Percentiles rank a stretch among this genome's conserved stretches.
These are phyloP conservation scores for Aspergillus fischeri DNA, from an alignment of 2,329 filamentous ascomycete genomes.

Conservation along the genomic window DNA sequence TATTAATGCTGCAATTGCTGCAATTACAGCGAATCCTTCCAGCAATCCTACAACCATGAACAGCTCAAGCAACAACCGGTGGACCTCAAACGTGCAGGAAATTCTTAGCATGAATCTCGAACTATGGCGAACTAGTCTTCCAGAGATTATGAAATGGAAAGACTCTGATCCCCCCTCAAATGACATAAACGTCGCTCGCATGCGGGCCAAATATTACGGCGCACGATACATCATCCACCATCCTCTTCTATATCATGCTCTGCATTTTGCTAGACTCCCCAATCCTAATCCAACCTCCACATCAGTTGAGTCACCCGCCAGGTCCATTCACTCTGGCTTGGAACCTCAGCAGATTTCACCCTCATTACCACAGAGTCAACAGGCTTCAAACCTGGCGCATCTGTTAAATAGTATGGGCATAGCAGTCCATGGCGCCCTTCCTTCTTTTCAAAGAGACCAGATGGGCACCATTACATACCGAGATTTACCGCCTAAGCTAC, in stretches of 20 bases:
- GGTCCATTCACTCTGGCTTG: slow-evolving; percentile 20
- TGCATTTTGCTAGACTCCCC: slow-evolving; percentile 46
- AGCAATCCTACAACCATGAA: not conserved
- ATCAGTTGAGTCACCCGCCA: slow-evolving; percentile 30
- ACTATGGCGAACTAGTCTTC: slow-evolving; percentile 52
- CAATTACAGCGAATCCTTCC: not conserved
- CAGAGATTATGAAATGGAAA: slow-evolving; percentile 54
- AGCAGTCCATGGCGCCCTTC: too few relatives aligned
- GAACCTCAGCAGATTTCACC: slow-evolving; percentile 36
- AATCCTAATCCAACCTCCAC: slow-evolving; percentile 33
- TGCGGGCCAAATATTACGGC: slow-evolving; percentile 93
- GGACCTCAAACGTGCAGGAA: slow-evolving; percentile 38
- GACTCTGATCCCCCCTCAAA: slow-evolving; percentile 66
- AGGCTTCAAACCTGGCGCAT: slow-evolving; percentile 28
- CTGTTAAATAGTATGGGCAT: slow-evolving; percentile 34
- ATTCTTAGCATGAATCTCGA: slow-evolving; percentile 47
- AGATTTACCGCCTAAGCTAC: slow-evolving; percentile 41
- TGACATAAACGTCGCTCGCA: slow-evolving; percentile 75
- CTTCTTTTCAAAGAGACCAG: too few relatives aligned
- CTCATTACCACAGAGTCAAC: too few relatives aligned
- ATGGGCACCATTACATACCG: slow-evolving; percentile 11
- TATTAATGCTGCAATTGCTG: not conserved
- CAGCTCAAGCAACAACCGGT: slow-evolving; percentile 13
- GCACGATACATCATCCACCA: slow-evolving; percentile 85
- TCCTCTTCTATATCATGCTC: slow-evolving; percentile 63